These are phyloP conservation scores for Chlorociboria aeruginascens DNA, from an alignment of 495 filamentous ascomycete genomes.

Conservation along the genomic window DNA sequence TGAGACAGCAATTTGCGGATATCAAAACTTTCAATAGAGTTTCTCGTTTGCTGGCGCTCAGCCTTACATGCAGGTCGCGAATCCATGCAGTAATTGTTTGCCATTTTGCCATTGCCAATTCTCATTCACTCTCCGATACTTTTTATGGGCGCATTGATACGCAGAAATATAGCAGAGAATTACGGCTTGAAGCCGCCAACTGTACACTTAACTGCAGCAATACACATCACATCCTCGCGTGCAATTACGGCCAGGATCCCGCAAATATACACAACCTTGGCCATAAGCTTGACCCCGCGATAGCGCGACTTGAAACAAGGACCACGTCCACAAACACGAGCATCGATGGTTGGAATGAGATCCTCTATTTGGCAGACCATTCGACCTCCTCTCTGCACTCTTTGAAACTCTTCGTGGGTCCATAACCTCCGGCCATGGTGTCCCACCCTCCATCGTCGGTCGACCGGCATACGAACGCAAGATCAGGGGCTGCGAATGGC, in stretches of 20 bases:
- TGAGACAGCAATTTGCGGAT: background rate
- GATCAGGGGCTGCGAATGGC: conserved; percentile 11
- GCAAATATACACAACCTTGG: conserved; percentile 18
- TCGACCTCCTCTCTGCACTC: conserved; percentile 11
- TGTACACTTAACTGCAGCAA: background rate
- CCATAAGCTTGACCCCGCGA: conserved; percentile 16
- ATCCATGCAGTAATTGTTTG: conserved; percentile 18
- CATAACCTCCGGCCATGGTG: conserved; percentile 16
- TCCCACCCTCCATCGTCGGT: conserved; percentile 16
- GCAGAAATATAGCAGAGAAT: background rate
- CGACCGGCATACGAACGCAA: conserved; percentile 17
- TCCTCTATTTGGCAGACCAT: conserved; percentile 8
- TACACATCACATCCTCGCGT: conserved; percentile 9
- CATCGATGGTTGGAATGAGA: conserved; percentile 17
- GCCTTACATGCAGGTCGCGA: conserved; percentile 19
- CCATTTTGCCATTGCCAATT: conserved; percentile 19
- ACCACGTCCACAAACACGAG: conserved; percentile 9
- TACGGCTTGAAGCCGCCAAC: background rate
- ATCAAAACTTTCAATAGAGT: background rate
- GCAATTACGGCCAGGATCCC: conserved; percentile 7
- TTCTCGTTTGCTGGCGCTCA: conserved; percentile 2
- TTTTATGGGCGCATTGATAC: conserved; percentile 3
- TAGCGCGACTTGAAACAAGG: conserved; percentile 17
- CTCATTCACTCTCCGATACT: conserved; percentile 9
- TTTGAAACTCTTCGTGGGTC: conserved; percentile 5